Conservation (phyloP, 345 rosid genomes). For the Melaleuca quinquenervia region DNA sequence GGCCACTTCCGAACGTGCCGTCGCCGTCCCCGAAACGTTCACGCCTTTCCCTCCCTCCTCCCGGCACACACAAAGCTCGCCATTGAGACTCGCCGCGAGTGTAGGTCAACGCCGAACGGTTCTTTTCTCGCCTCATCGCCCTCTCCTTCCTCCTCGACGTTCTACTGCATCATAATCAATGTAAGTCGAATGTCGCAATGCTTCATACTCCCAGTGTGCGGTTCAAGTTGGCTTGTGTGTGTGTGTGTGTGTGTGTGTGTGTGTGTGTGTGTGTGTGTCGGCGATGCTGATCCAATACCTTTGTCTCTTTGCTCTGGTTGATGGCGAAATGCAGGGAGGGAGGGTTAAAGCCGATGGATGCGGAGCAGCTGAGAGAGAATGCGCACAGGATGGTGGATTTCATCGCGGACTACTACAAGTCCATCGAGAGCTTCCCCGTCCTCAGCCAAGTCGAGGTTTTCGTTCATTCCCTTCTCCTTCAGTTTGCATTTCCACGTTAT, state of each 20-base stretch:
- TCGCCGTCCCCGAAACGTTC: not conserved
- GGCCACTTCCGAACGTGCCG: not conserved
- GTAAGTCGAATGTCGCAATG: not conserved
- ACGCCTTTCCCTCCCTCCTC: not conserved
- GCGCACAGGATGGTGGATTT: constrained; percentile 89
- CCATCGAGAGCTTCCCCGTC: constrained; percentile 72
- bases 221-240: not conserved
- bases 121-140: not conserved
- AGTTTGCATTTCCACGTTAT: not conserved
- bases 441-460: constrained; percentile 81
- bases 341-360: constrained; percentile 46
- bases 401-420: constrained; percentile 80
- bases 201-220: not conserved
- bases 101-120: not conserved
- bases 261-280: not conserved
- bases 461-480: not conserved
- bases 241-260: not conserved
- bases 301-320: not conserved
- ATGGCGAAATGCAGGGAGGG: not conserved
- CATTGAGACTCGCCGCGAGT: not conserved
- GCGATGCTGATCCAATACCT: not conserved
- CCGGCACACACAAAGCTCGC: not conserved
- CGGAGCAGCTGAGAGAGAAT: constrained; percentile 61
- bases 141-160: not conserved
- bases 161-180: not conserved